A percentile compares a stretch with the other conserved stretches of the same genome.
phyloP scores from a whole-genome alignment of 2,329 filamentous ascomycete species.

The Ilyonectria sp. region DNA sequence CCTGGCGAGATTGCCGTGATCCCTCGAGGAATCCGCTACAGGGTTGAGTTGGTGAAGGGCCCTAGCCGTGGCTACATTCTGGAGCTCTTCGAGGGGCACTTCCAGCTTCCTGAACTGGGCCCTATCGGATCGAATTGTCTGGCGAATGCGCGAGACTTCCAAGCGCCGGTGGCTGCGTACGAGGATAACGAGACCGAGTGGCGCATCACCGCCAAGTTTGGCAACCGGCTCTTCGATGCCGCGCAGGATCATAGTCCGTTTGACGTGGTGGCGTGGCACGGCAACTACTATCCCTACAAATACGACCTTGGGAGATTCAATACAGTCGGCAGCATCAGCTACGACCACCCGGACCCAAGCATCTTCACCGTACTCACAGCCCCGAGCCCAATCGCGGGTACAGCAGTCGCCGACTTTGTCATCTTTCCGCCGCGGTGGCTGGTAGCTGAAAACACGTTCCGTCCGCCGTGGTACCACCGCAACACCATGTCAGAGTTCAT shows the following conservation, averaged over 20 bases:
- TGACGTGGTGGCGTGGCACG: constrained; percentile 86
- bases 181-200: constrained; percentile 69
- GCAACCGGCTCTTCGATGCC: constrained; percentile 76
- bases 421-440: constrained; percentile 82
- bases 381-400: constrained; percentile 71
- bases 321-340: constrained; percentile 79
- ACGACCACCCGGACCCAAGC: constrained; percentile 83
- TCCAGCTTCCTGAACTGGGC: constrained; percentile 78
- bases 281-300: constrained; percentile 85
- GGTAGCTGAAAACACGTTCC: constrained; percentile 78
- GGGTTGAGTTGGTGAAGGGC: constrained; percentile 74
- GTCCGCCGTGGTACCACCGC: constrained; percentile 80
- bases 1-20: constrained; percentile 85
- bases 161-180: constrained; percentile 78
- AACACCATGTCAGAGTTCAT: constrained; percentile 79
- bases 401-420: constrained; percentile 79
- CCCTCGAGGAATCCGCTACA: constrained; percentile 81
- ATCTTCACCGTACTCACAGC: constrained; percentile 82
- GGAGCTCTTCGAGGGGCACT: constrained; percentile 82
- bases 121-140: constrained; percentile 82
- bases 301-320: constrained; percentile 86
- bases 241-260: constrained; percentile 81
- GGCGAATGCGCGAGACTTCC: constrained; percentile 82
- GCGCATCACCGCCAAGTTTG: constrained; percentile 74
- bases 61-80: constrained; percentile 82